phyloP scores from a whole-genome alignment of 2,329 filamentous ascomycete species.

The Cadophora gregata region DNA sequence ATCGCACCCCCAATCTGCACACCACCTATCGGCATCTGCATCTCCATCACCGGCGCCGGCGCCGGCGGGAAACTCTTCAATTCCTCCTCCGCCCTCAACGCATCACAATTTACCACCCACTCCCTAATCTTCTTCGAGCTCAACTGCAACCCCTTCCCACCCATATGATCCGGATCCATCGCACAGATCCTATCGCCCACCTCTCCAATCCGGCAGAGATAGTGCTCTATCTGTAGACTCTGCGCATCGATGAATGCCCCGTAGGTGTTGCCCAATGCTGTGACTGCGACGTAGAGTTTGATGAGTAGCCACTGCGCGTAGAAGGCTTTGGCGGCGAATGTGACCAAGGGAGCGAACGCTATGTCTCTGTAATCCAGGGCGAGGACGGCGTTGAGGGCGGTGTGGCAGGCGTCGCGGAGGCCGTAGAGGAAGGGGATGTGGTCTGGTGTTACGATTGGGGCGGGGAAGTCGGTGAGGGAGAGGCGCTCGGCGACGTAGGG shows the following conservation, averaged over 20 bases:
- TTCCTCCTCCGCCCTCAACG: conserved; percentile 3
- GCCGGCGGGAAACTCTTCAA: conserved; percentile 1
- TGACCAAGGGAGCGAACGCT: conserved; percentile 6
- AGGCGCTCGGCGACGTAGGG: conserved; percentile 23
- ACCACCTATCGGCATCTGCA: neutral
- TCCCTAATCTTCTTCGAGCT: conserved; percentile 14
- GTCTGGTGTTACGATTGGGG: conserved; percentile 15
- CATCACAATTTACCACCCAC: conserved; percentile 19
- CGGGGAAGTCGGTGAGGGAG: conserved; percentile 20
- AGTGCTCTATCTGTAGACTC: conserved; percentile 14
- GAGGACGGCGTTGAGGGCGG: conserved; percentile 1
- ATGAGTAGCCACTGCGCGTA: conserved; percentile 23
- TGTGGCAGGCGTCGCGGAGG: conserved; percentile 18
- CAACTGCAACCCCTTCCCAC: conserved; percentile 5
- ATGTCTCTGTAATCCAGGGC: conserved; percentile 6
- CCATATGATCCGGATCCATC: neutral
- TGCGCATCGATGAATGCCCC: conserved; percentile 18
- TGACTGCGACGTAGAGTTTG: conserved; percentile 19
- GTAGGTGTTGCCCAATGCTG: conserved; percentile 20
- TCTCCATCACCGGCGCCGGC: neutral
- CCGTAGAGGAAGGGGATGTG: conserved; percentile 17
- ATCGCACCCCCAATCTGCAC: neutral
- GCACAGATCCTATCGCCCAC: conserved; percentile 10
- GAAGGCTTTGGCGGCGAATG: conserved; percentile 12
- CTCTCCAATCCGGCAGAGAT: neutral